These are phyloP conservation scores for Aristolochia contorta DNA, from an alignment of 164 flowering plant species.

Conservation along the genomic window DNA sequence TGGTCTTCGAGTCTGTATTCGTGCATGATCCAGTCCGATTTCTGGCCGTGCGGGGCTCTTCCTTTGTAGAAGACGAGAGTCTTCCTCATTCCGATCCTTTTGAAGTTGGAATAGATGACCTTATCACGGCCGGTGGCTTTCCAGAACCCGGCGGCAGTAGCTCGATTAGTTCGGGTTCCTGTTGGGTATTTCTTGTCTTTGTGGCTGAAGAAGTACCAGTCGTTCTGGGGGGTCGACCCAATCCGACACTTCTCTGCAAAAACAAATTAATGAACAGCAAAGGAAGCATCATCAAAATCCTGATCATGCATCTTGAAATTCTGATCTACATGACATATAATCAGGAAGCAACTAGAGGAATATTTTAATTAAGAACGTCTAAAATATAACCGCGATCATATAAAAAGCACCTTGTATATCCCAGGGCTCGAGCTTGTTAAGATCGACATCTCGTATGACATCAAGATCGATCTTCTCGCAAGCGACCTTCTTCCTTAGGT, in stretches of 20 bases:
- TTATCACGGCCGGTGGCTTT: slow-evolving; percentile 97
- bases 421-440: slow-evolving; percentile 94
- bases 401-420: slow-evolving; percentile 72
- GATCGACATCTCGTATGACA: slow-evolving; percentile 86
- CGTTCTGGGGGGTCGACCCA: slow-evolving; percentile 85
- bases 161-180: slow-evolving; percentile 82
- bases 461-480: slow-evolving; percentile 73
- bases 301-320: too few relatives aligned
- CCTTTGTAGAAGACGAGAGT: slow-evolving; percentile 85
- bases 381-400: too few relatives aligned
- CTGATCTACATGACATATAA: too few relatives aligned
- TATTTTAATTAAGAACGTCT: too few relatives aligned
- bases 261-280: too few relatives aligned
- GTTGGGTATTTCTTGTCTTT: slow-evolving; percentile 92
- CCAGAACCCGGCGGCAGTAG: slow-evolving; percentile 91
- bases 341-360: too few relatives aligned
- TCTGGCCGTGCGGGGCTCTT: slow-evolving; percentile 88
- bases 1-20: slow-evolving; percentile 78
- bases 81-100: slow-evolving; percentile 79
- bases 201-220: slow-evolving; percentile 97
- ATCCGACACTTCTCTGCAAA: slow-evolving; percentile 70
- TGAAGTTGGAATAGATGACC: slow-evolving; percentile 54
- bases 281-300: too few relatives aligned
- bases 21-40: slow-evolving; percentile 97
- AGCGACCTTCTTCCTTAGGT: slow-evolving; percentile 76